Percentiles rank a stretch among this genome's conserved stretches.
phyloP scores from a whole-genome alignment of 176 grass and related monocot species.

The Melocanna baccifera region DNA sequence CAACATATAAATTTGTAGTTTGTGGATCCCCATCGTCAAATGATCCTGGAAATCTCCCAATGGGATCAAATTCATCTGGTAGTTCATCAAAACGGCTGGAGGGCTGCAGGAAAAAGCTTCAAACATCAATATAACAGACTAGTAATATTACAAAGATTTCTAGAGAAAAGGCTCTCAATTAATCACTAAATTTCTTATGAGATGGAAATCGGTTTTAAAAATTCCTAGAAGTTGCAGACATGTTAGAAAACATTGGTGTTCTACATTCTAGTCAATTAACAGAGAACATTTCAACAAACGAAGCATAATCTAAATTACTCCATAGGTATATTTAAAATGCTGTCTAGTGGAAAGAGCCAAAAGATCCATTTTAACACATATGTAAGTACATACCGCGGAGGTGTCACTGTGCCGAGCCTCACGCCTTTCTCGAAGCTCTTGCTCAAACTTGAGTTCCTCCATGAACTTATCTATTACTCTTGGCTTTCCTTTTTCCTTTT shows the following conservation, averaged over 20 bases:
- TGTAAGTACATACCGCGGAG: conserved; percentile 54
- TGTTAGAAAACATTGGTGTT: neutral
- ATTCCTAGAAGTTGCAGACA: neutral
- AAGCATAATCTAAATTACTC: conserved; percentile 7
- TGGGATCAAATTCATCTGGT: conserved; percentile 88
- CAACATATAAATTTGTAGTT: conserved; percentile 99
- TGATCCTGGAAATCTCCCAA: conserved; percentile 75
- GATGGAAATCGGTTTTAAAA: neutral
- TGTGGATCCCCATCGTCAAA: conserved; percentile 97
- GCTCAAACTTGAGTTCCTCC: conserved; percentile 94
- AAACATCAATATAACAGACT: conserved; percentile 26
- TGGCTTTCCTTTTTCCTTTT: conserved; percentile 95
- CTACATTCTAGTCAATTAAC: conserved; percentile 2
- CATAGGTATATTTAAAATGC: neutral
- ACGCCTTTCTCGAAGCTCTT: conserved; percentile 84
- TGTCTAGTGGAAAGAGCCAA: conserved; percentile 12
- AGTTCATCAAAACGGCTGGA: conserved; percentile 90
- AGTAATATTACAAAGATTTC: conserved; percentile 17
- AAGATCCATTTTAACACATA: conserved; percentile 4
- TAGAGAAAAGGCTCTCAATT: neutral
- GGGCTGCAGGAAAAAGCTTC: conserved; percentile 45
- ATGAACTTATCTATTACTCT: conserved; percentile 90
- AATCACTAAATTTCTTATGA: conserved; percentile 11
- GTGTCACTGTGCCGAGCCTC: conserved; percentile 73
- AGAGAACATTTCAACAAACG: conserved; percentile 11